Conservation (phyloP, 139 green algal genomes). For the Asterochloris sp. region DNA sequence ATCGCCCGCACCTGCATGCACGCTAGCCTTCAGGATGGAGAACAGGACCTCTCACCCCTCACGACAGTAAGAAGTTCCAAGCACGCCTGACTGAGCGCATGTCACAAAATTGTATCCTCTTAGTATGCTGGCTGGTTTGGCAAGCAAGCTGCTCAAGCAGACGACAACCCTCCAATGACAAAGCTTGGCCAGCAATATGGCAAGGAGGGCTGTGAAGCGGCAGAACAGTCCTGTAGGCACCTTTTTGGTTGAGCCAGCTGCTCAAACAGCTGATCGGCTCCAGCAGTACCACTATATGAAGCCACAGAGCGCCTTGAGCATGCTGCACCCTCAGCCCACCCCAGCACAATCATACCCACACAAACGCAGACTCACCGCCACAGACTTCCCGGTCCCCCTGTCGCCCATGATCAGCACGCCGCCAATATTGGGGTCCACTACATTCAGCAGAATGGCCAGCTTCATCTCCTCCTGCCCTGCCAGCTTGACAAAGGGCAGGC, state of each 20-base stretch:
- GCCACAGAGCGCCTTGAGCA: not conserved
- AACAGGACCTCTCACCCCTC: too few relatives aligned
- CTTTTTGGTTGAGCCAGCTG: not conserved
- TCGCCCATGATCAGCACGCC: conserved; percentile 95
- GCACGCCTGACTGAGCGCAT: too few relatives aligned
- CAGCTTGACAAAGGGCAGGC: conserved; percentile 82
- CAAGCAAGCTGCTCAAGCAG: too few relatives aligned
- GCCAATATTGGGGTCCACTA: conserved; percentile 84
- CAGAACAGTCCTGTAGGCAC: not conserved
- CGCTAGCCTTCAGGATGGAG: not conserved
- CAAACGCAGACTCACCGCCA: conserved; percentile 34
- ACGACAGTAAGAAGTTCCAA: too few relatives aligned
- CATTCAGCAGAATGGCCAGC: conserved; percentile 85
- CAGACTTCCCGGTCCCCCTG: conserved; percentile 83
- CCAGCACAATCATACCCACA: not conserved
- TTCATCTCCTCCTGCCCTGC: conserved; percentile 93
- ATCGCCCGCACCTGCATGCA: conserved; percentile 65
- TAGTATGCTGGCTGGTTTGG: too few relatives aligned
- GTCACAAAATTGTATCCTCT: too few relatives aligned
- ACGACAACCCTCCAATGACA: not conserved
- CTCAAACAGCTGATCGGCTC: too few relatives aligned
- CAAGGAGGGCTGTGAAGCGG: not conserved
- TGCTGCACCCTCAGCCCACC: too few relatives aligned
- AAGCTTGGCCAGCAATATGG: not conserved
- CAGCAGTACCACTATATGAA: not conserved